Evolutionary conservation across 2,329 filamentous ascomycete genomes (phyloP), one percentile per base, ranked within the genome.

Genomic region (Sclerotinia nivalis): DNA sequence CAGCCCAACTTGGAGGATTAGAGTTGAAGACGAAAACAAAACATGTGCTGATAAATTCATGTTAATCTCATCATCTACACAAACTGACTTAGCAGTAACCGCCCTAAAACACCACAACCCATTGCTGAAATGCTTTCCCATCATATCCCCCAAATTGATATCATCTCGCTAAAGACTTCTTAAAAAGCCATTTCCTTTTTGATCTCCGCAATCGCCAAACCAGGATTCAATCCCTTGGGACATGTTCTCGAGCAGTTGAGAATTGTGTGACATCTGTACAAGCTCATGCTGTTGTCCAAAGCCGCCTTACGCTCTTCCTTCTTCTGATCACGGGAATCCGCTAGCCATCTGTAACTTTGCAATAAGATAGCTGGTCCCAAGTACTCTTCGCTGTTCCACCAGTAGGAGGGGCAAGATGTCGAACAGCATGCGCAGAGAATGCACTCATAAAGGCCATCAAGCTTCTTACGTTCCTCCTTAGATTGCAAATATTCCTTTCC

Each of bases 321-420:
- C 82, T 88, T 89, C 88, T 97, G 91, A 81, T 99, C 96, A 82
- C 96, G 91, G 56, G 93, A 96, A 82, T 99, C 96, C 79, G 90
- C 91, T 75, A 99, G 87, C 96, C 96, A 99, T 80, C 95, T 90
- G 89, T 98, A 99, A 12, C 93, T 97, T 84, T 99, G 96, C 75
- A 99, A 89, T 67, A 99, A 91, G 72, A 99, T 93, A 75, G 96
- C 96, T 71, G 96, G 96, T 73, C 96, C 96, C 65, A 99, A 92
- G 85, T 99, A 99, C 83, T 98, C 94, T 84, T 98, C 94, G 76
- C 91, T 90, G 86, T 99, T 99, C 96, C 96, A 99, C 96, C 96
- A 99, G 87, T 99, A 99, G 25, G 93, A 97, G n/a, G 96, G 96
- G 87, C 96, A 99, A 60, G 95, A 97, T 31, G 96, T 99, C 75